phyloP scores from a whole-genome alignment of 306 rosid genomes.

The Ammopiptanthus mongolicus region DNA sequence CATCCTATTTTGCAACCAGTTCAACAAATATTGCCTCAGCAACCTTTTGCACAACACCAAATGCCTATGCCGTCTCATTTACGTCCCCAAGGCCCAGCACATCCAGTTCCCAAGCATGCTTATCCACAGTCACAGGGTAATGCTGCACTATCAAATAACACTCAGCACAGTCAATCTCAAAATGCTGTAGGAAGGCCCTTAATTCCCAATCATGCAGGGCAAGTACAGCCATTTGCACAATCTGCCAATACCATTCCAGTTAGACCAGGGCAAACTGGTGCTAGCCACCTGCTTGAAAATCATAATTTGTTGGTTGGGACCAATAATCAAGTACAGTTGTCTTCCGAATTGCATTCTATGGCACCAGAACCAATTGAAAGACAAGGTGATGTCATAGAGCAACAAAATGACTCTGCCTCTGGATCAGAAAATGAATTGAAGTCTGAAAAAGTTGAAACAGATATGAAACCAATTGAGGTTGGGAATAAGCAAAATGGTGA shows the following conservation, averaged over 20 bases:
- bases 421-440: conserved; percentile 32
- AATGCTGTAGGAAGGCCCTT: conserved; percentile 56
- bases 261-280: conserved; percentile 51
- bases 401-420: conserved; percentile 35
- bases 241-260: conserved; percentile 37
- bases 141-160: conserved; percentile 37
- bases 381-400: conserved; percentile 29
- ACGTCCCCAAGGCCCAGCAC: conserved; percentile 57
- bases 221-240: conserved; percentile 50
- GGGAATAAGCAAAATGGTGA: conserved; percentile 37
- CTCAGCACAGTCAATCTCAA: conserved; percentile 49
- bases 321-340: conserved; percentile 39
- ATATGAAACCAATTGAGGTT: conserved; percentile 32
- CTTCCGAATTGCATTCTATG: conserved; percentile 35
- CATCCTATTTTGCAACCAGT: conserved; percentile 52
- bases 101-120: conserved; percentile 48
- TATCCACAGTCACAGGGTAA: conserved; percentile 48
- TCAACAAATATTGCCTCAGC: conserved; percentile 56
- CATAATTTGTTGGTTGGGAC: conserved; percentile 43
- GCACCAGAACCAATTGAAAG: conserved; percentile 29
- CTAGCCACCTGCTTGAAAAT: conserved; percentile 36
- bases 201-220: conserved; percentile 50
- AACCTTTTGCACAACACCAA: conserved; percentile 53
- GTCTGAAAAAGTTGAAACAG: conserved; percentile 40
- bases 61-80: conserved; percentile 43